Evolutionary conservation across 108 stramenopile genomes (phyloP).

Genomic region (Skeletonema potamos): DNA sequence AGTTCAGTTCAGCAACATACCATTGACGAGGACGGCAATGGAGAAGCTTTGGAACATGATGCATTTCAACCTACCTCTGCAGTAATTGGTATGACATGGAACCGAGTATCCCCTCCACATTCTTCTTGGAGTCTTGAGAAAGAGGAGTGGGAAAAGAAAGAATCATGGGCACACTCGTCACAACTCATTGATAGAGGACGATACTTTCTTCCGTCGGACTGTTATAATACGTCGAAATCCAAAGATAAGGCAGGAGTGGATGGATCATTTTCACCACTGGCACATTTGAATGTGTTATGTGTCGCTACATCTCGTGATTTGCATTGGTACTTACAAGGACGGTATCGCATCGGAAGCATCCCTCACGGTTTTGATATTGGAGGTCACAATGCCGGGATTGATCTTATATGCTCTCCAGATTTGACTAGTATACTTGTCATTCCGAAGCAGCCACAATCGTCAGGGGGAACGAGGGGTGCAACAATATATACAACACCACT

Average conservation of each 20-base stretch:
- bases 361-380: slow-evolving; percentile 12
- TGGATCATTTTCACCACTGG: slow-evolving; percentile 36
- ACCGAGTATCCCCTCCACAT: slow-evolving; percentile 16
- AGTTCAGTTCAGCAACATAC: neutral
- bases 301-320: slow-evolving; percentile 53
- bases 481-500: slow-evolving; percentile 53
- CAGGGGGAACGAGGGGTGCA: slow-evolving; percentile 3
- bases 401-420: slow-evolving; percentile 48
- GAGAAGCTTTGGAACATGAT: too few species aligned
- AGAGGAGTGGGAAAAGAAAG: slow-evolving; percentile 24
- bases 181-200: slow-evolving; percentile 31
- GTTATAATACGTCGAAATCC: neutral
- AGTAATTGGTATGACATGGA: slow-evolving; percentile 41
- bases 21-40: neutral
- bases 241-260: neutral
- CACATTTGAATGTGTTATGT: slow-evolving; percentile 67
- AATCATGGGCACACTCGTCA: slow-evolving; percentile 56
- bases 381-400: neutral
- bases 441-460: neutral
- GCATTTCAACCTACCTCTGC: slow-evolving; percentile 1
- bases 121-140: slow-evolving; percentile 8
- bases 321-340: slow-evolving; percentile 71
- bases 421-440: slow-evolving; percentile 34
- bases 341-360: slow-evolving; percentile 55
- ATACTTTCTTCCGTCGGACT: slow-evolving; percentile 24